phyloP scores from a whole-genome alignment of 2,329 filamentous ascomycete species.

The Ceratocystis alfenasii region DNA sequence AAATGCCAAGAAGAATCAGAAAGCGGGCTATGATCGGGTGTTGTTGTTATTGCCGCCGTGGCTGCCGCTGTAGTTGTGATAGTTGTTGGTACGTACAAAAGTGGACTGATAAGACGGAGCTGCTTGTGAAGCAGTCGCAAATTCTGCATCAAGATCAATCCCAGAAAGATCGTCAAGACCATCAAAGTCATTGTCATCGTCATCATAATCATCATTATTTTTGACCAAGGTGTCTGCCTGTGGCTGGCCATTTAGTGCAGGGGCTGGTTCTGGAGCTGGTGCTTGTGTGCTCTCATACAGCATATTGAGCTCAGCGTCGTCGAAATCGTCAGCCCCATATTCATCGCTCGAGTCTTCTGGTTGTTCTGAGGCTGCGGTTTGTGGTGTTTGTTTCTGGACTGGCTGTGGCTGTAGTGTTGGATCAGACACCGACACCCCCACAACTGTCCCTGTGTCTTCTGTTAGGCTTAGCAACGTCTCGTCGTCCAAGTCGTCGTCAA shows the following conservation, averaged over 20 bases:
- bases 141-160: conserved; percentile 21
- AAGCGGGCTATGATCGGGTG: not conserved
- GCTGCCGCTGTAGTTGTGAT: not conserved
- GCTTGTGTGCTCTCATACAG: conserved; percentile 29
- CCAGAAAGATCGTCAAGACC: conserved; percentile 18
- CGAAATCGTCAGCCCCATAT: conserved; percentile 47
- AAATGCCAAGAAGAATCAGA: not conserved
- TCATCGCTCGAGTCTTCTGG: conserved; percentile 31
- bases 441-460: conserved; percentile 2
- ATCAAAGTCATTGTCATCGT: conserved; percentile 17
- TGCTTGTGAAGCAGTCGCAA: conserved; percentile 20
- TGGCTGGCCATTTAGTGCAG: not conserved
- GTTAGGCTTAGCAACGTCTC: conserved; percentile 15
- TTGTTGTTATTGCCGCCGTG: not conserved
- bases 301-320: conserved; percentile 43
- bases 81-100: conserved; percentile 20
- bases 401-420: not conserved
- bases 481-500: conserved; percentile 22
- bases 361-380: not conserved
- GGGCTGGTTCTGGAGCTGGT: conserved; percentile 24
- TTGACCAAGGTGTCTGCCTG: not conserved
- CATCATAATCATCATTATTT: not conserved
- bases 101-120: not conserved
- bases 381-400: not conserved
- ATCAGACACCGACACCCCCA: conserved; percentile 20